Percentiles rank a stretch among this genome's conserved stretches.
These are phyloP conservation scores for Zymoseptoria crescenta DNA, from an alignment of 2,329 filamentous ascomycete genomes.

Conservation along the genomic window DNA sequence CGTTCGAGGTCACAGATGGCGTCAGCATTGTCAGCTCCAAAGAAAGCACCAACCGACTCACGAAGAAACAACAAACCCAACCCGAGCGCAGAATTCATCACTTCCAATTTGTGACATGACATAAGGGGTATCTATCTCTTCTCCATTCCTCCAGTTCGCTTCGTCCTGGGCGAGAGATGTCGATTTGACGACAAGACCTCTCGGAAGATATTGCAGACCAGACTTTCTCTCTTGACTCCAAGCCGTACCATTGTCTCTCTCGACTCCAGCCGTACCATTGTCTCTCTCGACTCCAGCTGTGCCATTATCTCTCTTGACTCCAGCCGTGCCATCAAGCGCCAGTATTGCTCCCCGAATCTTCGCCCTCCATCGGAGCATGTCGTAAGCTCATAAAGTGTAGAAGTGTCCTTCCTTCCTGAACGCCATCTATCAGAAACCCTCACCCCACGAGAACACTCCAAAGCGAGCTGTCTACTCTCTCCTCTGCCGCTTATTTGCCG, in stretches of 20 bases:
- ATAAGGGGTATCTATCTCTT: not conserved
- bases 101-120: not conserved
- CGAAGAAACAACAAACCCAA: not conserved
- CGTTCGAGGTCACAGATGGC: too few species aligned
- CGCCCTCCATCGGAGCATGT: not conserved
- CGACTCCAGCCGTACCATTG: not conserved
- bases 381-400: not conserved
- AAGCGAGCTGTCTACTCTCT: not conserved
- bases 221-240: not conserved
- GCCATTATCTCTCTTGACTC: not conserved
- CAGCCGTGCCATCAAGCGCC: not conserved
- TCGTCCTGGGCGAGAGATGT: not conserved
- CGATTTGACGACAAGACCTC: too few species aligned
- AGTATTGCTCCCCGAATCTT: not conserved
- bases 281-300: not conserved
- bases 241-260: not conserved
- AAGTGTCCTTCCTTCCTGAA: not conserved
- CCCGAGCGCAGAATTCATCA: not conserved
- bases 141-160: not conserved
- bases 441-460: too few species aligned
- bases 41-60: not conserved
- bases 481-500: not conserved
- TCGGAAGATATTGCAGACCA: not conserved
- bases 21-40: too few species aligned
- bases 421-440: not conserved